Conservation (phyloP, 2,329 filamentous ascomycete genomes). For the Teratosphaeria nubilosa region DNA sequence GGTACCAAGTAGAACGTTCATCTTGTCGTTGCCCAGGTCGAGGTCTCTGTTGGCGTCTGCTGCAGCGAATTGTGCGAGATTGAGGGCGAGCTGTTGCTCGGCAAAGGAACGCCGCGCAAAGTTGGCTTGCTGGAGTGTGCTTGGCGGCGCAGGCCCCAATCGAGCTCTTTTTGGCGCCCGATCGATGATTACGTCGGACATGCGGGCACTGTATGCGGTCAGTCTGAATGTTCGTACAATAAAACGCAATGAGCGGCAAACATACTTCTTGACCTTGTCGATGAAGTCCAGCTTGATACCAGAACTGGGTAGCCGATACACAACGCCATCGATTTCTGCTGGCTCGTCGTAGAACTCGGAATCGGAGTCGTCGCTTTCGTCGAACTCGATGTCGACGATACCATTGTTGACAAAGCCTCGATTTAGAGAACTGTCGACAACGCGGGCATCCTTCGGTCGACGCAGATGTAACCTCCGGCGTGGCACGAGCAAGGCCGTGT, state of each 20-base stretch:
- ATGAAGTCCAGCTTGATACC: slow-evolving; percentile 52
- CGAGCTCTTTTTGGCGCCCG: slow-evolving; percentile 2
- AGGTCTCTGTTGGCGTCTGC: slow-evolving; percentile 36
- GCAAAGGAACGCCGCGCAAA: slow-evolving; percentile 41
- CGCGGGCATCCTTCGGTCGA: slow-evolving; percentile 39
- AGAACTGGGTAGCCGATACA: slow-evolving; percentile 35
- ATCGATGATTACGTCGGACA: slow-evolving; percentile 15
- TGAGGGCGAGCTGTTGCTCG: slow-evolving; percentile 58
- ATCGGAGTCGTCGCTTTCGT: slow-evolving; percentile 35
- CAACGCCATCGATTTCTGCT: slow-evolving; percentile 24
- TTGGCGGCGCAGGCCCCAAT: not conserved
- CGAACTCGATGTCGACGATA: slow-evolving; percentile 34
- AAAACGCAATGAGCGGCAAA: not conserved
- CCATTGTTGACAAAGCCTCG: slow-evolving; percentile 52
- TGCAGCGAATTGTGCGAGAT: slow-evolving; percentile 48
- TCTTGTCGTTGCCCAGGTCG: slow-evolving; percentile 35
- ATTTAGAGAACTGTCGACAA: slow-evolving; percentile 38
- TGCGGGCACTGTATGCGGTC: slow-evolving; percentile 10
- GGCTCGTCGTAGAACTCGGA: slow-evolving; percentile 36
- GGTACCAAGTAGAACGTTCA: slow-evolving; percentile 45
- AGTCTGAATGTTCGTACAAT: not conserved
- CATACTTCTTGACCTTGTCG: slow-evolving; percentile 44
- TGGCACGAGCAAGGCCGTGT: slow-evolving; percentile 25
- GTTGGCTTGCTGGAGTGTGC: slow-evolving; percentile 24
- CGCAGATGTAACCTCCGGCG: slow-evolving; percentile 36